These are phyloP conservation scores for Hymenoscyphus fraxineus DNA, from an alignment of 2,329 filamentous ascomycete species.

Conservation along the genomic window DNA sequence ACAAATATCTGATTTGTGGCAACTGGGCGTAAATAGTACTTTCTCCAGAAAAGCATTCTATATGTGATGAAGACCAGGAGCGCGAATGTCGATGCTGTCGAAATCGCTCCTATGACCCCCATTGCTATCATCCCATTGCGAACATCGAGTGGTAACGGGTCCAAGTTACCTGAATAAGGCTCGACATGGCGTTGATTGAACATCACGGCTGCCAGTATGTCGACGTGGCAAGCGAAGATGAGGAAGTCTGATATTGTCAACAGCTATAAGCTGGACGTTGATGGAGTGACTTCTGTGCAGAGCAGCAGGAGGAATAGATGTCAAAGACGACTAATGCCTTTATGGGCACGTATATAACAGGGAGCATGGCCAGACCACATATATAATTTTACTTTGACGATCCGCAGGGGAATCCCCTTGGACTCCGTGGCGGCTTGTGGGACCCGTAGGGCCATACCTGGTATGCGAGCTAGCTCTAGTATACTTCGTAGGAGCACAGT, in stretches of 20 bases:
- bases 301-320: background rate
- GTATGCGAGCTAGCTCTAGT: background rate
- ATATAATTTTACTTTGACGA: background rate
- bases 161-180: constrained; percentile 43
- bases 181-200: background rate
- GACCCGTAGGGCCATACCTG: background rate
- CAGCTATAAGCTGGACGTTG: background rate
- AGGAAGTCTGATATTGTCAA: background rate
- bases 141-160: constrained; percentile 86
- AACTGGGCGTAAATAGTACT: constrained; percentile 33
- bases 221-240: background rate
- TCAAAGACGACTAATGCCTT: background rate
- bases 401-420: background rate
- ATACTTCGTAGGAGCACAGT: background rate
- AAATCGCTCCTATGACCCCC: constrained; percentile 43
- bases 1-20: constrained; percentile 49
- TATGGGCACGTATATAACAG: background rate
- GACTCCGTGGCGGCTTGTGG: background rate
- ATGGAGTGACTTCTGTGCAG: background rate
- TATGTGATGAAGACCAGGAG: constrained; percentile 45
- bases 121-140: constrained; percentile 79
- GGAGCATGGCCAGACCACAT: background rate
- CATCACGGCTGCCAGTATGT: background rate
- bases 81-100: constrained; percentile 41
- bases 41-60: constrained; percentile 42